These are phyloP conservation scores for Craspedostauros australis DNA, from an alignment of 108 stramenopile genomes.

Conservation along the genomic window DNA sequence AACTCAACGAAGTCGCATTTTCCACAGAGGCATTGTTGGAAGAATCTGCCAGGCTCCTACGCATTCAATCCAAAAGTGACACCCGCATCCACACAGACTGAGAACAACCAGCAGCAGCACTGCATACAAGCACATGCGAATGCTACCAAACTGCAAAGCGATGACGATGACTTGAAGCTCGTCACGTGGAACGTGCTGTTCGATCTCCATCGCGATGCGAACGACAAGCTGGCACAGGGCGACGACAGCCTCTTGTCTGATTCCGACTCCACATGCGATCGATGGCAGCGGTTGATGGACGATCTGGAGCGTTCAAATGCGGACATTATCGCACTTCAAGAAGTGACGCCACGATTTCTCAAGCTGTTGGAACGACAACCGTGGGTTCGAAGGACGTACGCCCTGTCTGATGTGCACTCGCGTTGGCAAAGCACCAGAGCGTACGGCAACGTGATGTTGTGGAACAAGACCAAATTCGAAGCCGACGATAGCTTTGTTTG, in stretches of 20 bases:
- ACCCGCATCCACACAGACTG: neutral
- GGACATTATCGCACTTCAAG: constrained; percentile 16
- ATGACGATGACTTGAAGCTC: constrained; percentile 3
- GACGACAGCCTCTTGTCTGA: neutral
- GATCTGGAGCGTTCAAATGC: constrained; percentile 1
- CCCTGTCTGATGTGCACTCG: neutral
- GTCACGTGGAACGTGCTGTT: constrained; percentile 24
- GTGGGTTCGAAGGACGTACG: constrained; percentile 6
- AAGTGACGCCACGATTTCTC: constrained; percentile 14
- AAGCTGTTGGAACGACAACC: neutral
- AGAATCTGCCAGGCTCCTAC: neutral
- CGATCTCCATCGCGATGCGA: constrained; percentile 3
- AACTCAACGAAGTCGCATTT: neutral
- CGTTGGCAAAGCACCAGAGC: neutral
- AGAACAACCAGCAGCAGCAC: neutral
- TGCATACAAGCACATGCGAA: neutral
- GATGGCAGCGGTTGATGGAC: neutral
- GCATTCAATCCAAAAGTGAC: neutral
- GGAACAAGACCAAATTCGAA: neutral
- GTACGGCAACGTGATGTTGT: constrained; percentile 17
- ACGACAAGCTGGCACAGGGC: neutral
- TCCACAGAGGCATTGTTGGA: neutral
- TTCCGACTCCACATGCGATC: neutral
- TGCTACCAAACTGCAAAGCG: neutral
- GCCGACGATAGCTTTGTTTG: neutral